Evolutionary conservation across 2,329 filamentous ascomycete genomes (phyloP).

Genomic region (Epicoccum nigrum): DNA sequence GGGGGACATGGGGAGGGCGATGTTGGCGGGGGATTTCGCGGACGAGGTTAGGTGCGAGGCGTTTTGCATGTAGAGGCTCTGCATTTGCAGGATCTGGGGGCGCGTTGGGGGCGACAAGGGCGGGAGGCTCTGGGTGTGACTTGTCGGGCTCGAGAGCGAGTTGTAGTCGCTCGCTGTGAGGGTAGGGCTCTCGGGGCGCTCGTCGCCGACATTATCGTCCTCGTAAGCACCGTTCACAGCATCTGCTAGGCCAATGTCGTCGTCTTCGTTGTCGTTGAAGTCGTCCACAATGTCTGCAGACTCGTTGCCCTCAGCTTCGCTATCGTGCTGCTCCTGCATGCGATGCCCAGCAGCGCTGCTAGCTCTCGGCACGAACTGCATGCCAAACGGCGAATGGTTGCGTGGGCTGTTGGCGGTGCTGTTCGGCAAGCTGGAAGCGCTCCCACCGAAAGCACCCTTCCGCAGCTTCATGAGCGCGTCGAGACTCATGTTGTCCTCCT

Average conservation of each 20-base stretch:
- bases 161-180: slow-evolving; percentile 41
- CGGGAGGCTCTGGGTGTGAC: slow-evolving; percentile 14
- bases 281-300: slow-evolving; percentile 26
- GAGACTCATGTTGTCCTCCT: slow-evolving; percentile 73
- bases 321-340: slow-evolving; percentile 36
- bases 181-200: slow-evolving; percentile 39
- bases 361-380: slow-evolving; percentile 40
- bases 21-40: slow-evolving; percentile 27
- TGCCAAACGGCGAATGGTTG: slow-evolving; percentile 47
- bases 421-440: slow-evolving; percentile 70
- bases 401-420: slow-evolving; percentile 52
- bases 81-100: slow-evolving; percentile 29
- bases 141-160: slow-evolving; percentile 32
- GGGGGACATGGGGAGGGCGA: slow-evolving; percentile 30
- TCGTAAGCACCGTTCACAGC: slow-evolving; percentile 39
- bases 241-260: slow-evolving; percentile 30
- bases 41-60: background rate
- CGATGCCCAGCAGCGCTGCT: slow-evolving; percentile 38
- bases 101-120: slow-evolving; percentile 20
- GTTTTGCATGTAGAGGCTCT: slow-evolving; percentile 24
- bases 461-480: slow-evolving; percentile 75
- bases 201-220: slow-evolving; percentile 25
- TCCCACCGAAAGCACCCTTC: slow-evolving; percentile 79
- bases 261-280: slow-evolving; percentile 29
- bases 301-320: slow-evolving; percentile 34